These are phyloP conservation scores for Fraxinus baroniana DNA, from an alignment of 305 asterid genomes.

Conservation along the genomic window DNA sequence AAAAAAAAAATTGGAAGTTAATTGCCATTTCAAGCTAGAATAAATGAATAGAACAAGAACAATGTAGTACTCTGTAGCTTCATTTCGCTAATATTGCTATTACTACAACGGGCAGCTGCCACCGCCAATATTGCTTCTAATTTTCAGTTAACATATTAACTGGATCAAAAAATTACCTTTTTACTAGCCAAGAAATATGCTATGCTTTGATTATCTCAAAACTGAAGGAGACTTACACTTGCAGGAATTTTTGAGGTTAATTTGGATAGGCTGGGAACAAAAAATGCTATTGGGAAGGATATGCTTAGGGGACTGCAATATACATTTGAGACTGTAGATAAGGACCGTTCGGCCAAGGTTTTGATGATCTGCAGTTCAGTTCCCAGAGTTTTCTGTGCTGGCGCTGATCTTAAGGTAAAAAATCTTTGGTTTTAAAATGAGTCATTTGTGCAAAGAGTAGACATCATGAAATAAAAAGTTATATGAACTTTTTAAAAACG, in stretches of 20 bases:
- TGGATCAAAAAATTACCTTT: not conserved
- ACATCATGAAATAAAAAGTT: conserved; percentile 1
- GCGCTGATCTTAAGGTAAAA: conserved; percentile 91
- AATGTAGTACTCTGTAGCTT: not conserved
- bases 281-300: conserved; percentile 86
- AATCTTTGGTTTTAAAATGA: not conserved
- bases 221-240: conserved; percentile 20
- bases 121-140: not conserved
- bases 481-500: not conserved
- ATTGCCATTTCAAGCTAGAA: not conserved
- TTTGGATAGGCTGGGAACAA: conserved; percentile 71
- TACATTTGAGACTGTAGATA: conserved; percentile 55
- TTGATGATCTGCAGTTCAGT: conserved; percentile 80
- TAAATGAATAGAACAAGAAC: not conserved
- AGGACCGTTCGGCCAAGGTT: conserved; percentile 53
- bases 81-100: not conserved
- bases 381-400: conserved; percentile 83
- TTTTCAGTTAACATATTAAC: not conserved
- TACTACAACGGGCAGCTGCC: not conserved
- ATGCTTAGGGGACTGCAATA: conserved; percentile 66
- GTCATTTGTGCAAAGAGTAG: not conserved
- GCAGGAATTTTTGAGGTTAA: conserved; percentile 80
- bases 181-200: not conserved
- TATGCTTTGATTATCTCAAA: not conserved
- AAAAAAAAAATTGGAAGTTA: not conserved